Evolutionary conservation across 2,329 filamentous ascomycete species (phyloP).

Genomic region (Colletotrichum sp.): DNA sequence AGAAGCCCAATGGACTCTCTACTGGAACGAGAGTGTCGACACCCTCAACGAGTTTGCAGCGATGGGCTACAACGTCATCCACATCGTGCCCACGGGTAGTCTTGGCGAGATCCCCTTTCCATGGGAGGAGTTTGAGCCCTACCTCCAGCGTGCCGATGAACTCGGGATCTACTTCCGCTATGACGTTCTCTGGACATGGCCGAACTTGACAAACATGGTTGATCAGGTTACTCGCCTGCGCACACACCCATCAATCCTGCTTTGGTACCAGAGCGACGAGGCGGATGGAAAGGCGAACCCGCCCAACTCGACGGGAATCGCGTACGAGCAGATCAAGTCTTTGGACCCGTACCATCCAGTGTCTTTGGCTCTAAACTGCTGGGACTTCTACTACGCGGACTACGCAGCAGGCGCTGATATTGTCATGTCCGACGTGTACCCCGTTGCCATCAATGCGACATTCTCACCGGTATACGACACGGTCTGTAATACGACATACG

Average conservation of each 20-base stretch:
- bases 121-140: slow-evolving; percentile 15
- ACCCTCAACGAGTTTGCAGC: slow-evolving; percentile 37
- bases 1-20: slow-evolving; percentile 43
- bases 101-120: slow-evolving; percentile 16
- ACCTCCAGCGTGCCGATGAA: slow-evolving; percentile 38
- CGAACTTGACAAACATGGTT: slow-evolving; percentile 1
- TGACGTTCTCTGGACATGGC: slow-evolving; percentile 18
- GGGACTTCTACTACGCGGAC: slow-evolving; percentile 62
- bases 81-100: slow-evolving; percentile 12
- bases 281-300: slow-evolving; percentile 38
- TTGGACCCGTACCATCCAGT: slow-evolving; percentile 68
- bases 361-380: slow-evolving; percentile 64
- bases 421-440: slow-evolving; percentile 65
- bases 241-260: slow-evolving; percentile 7
- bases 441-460: slow-evolving; percentile 60
- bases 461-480: slow-evolving; percentile 60
- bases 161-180: slow-evolving; percentile 31
- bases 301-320: slow-evolving; percentile 47
- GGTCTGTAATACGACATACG: slow-evolving; percentile 61
- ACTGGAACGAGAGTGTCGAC: slow-evolving; percentile 37
- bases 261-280: slow-evolving; percentile 20
- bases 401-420: slow-evolving; percentile 63
- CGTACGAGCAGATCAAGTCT: slow-evolving; percentile 48
- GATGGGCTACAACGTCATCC: slow-evolving; percentile 48
- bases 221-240: slow-evolving; percentile 13